Conservation (phyloP, 2,329 filamentous ascomycete genomes). For the Trichoderma citrinoviride region DNA sequence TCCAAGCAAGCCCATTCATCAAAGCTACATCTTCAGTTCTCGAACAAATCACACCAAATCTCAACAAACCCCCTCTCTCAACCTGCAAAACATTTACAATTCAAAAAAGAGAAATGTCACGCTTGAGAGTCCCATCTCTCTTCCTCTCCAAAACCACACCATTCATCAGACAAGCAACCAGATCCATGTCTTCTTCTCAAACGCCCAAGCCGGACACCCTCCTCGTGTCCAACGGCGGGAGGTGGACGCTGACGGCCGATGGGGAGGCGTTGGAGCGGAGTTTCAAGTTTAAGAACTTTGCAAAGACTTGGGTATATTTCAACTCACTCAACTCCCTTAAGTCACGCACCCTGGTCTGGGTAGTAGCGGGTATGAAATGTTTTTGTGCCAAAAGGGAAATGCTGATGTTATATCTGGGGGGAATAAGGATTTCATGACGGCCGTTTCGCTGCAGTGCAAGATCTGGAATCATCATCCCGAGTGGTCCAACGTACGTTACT, state of each 20-base stretch:
- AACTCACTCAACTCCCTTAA: too few species aligned
- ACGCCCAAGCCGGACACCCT: slow-evolving; percentile 41
- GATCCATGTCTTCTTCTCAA: slow-evolving; percentile 15
- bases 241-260: slow-evolving; percentile 51
- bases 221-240: slow-evolving; percentile 39
- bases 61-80: not conserved
- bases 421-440: slow-evolving; percentile 67
- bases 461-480: slow-evolving; percentile 69
- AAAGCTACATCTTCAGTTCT: not conserved
- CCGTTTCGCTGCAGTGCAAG: slow-evolving; percentile 65
- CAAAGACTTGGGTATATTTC: slow-evolving; percentile 60
- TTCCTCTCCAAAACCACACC: not conserved
- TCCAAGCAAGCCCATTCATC: not conserved
- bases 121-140: not conserved
- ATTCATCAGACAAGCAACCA: not conserved
- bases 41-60: not conserved
- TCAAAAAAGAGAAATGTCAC: slow-evolving; percentile 1
- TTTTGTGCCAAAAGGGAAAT: too few species aligned
- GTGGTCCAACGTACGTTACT: slow-evolving; percentile 70
- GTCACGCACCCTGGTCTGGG: too few species aligned
- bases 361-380: too few species aligned
- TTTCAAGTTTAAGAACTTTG: slow-evolving; percentile 64
- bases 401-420: not conserved
- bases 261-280: slow-evolving; percentile 57
- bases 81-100: too few species aligned